Evolutionary conservation across 192 early-diverging fungal genomes (phyloP).

Genomic region (Dissophora ornata): DNA sequence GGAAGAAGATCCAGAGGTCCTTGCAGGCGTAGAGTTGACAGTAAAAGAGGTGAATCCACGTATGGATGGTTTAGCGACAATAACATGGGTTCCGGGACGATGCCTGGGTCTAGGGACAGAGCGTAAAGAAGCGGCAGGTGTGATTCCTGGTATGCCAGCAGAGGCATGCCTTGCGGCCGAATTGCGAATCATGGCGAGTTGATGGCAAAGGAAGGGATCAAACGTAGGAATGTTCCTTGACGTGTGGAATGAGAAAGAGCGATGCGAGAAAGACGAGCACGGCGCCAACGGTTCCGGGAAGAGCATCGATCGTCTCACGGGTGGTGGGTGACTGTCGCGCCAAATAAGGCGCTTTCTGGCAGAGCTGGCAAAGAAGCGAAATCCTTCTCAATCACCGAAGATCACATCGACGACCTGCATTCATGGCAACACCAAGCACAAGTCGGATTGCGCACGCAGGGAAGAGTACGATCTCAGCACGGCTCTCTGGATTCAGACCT

Average conservation of each 20-base stretch:
- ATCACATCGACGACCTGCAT: too few species aligned
- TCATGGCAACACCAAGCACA: slow-evolving; percentile 4
- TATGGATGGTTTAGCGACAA: slow-evolving; percentile 7
- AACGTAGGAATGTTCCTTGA: neutral
- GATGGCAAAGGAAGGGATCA: neutral
- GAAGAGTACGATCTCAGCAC: neutral
- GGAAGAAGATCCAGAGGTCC: neutral
- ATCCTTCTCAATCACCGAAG: too few species aligned
- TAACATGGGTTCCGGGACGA: slow-evolving; percentile 22
- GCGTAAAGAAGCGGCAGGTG: neutral
- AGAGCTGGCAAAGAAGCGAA: too few species aligned
- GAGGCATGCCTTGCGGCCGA: slow-evolving; percentile 14
- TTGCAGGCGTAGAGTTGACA: neutral
- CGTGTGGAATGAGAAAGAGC: neutral
- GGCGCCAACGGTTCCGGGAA: too few species aligned
- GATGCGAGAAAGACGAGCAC: neutral
- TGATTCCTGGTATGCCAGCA: neutral
- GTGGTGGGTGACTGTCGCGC: too few species aligned
- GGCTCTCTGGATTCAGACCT: neutral
- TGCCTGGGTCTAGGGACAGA: slow-evolving; percentile 7
- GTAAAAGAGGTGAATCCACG: neutral
- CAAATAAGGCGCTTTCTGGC: too few species aligned
- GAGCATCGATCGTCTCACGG: too few species aligned
- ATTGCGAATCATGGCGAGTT: slow-evolving; percentile 20
- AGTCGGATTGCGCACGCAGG: neutral